A percentile compares a stretch with the other conserved stretches of the same genome.
These are phyloP conservation scores for Ascochyta fabae DNA, from an alignment of 2,329 filamentous ascomycete species.

Conservation along the genomic window DNA sequence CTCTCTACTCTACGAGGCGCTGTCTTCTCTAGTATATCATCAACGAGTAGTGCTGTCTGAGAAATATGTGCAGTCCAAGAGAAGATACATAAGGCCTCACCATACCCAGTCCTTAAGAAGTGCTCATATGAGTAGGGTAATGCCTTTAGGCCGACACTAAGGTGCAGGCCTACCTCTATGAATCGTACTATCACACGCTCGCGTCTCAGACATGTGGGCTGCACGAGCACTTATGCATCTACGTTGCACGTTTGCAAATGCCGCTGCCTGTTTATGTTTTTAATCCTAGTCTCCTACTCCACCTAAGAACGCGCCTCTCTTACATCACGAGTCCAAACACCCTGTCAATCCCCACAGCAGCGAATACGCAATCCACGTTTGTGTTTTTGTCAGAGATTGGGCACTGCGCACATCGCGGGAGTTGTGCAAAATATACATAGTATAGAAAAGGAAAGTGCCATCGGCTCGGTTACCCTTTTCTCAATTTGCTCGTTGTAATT, in stretches of 20 bases:
- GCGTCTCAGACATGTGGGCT: slow-evolving; percentile 4
- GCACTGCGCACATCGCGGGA: slow-evolving; percentile 6
- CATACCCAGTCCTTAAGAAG: background rate
- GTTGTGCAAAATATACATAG: background rate
- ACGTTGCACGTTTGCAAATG: slow-evolving; percentile 9
- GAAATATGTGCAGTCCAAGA: background rate
- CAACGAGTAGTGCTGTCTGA: background rate
- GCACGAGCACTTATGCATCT: slow-evolving; percentile 11
- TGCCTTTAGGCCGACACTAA: background rate
- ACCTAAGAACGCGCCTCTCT: slow-evolving; percentile 6
- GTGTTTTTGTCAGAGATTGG: no score
- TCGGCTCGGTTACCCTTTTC: background rate
- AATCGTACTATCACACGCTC: slow-evolving; percentile 2
- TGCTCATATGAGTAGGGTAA: slow-evolving; percentile 4
- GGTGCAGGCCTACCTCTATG: background rate
- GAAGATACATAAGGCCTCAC: background rate
- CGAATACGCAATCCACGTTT: background rate
- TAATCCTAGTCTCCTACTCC: slow-evolving; percentile 1
- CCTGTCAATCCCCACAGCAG: slow-evolving; percentile 4
- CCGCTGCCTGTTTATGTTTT: slow-evolving; percentile 1
- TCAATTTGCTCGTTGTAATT: background rate
- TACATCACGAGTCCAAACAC: slow-evolving; percentile 7
- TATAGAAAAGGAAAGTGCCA: slow-evolving; percentile 5
- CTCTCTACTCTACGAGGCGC: background rate
- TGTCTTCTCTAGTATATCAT: background rate